Evolutionary conservation across 257 asterid genomes (phyloP), one percentile per base, ranked within the genome.

Genomic region (Leptodermis oblonga): DNA sequence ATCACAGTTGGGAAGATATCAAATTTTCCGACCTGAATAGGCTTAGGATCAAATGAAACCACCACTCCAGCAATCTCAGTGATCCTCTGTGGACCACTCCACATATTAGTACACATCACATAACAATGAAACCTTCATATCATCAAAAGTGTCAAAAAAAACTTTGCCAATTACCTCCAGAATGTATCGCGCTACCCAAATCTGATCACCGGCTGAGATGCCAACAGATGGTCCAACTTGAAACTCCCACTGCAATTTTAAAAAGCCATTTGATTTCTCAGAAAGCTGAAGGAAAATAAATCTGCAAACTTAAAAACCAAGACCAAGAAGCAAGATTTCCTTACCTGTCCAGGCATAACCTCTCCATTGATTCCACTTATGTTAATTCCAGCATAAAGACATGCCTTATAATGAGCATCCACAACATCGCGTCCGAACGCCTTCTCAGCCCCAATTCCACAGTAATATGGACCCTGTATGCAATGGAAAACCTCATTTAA

Each of bases 221-320:
- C 98, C 97, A 65, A 90, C 90, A 6, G 92, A 73, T 36, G 98
- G 98, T 53, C 97, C 98, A 46, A 92, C 98, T 87, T 92, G 98
- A 69, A 86, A 92, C 65, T 92, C 98, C 98, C 98, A 92, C 95
- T 90, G 73, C 41, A 34, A 26, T 28, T 65, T 51, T 9, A 14
- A 31, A 53, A 28, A 54, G 34, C 23, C 15, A 22, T 52, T 22
- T 7, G 10, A 2, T 13, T 63, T 15, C 6, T 5, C 62, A 9
- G 22, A 26, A 66, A 31, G 17, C 51, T 4, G 11, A 41, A 42
- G 10, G 28, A 34, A 67, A 1, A n/a, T 36, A 1, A 22, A 55
- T 3, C 25, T 37, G 17, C 13, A 33, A 65, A 31, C 53, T 33
- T 20, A n/a, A 2, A 22, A 28, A n/a, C n/a, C n/a, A n/a, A n/a